Base-by-base conservation (phyloP, 305 asterid genomes). In the Euphrasia arctica region DNA sequence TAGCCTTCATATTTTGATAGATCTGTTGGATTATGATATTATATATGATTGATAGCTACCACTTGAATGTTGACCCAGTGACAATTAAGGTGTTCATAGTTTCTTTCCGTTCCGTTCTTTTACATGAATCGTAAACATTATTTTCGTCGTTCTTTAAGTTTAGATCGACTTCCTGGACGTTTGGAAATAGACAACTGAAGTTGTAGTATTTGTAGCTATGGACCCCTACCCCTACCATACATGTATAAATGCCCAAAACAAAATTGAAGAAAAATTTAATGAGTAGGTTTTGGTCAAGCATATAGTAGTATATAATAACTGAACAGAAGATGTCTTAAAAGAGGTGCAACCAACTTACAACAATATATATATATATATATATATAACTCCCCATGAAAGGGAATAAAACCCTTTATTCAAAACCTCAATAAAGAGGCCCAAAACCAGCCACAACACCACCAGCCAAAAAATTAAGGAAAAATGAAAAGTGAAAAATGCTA, bases 401-500 rank as follows among this genome's bases (percentile, higher is more conserved):
- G 61, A 70, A 59, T 48, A 52, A 28, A 52, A 18, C 84, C 74
- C 67, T 84, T 82, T 72, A 78, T 77, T 84, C 74, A 73, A 79
- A 68, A 62, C 81, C 82, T 58, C 70, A 66, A 65, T 31, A 55
- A 75, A 79, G 74, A 67, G 77, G 80, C 47, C 42, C 69, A 78
- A 79, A 82, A 55, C 77, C 78, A 77, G 82, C 84, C 89, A 73
- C 39, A 72, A 73, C 62, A 77, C 13, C 69, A 75, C 77, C 76
- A 69, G 75, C 75, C 79, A 64, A 73, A 70, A 72, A 65, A 77
- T 60, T 54, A 27, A 54, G 13, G 60, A 14, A 13, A 65, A 15
- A 18, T 18, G 22, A 65, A 15, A 62, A 70, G 63, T 2, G 1
- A 8, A 31, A 31, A 25, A 36, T 14, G 63, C 81, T 79, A 81